A percentile compares a stretch with the other conserved stretches of the same genome.
Conservation (phyloP, 108 stramenopile genomes). For the Cyclostephanos invisitatus region DNA sequence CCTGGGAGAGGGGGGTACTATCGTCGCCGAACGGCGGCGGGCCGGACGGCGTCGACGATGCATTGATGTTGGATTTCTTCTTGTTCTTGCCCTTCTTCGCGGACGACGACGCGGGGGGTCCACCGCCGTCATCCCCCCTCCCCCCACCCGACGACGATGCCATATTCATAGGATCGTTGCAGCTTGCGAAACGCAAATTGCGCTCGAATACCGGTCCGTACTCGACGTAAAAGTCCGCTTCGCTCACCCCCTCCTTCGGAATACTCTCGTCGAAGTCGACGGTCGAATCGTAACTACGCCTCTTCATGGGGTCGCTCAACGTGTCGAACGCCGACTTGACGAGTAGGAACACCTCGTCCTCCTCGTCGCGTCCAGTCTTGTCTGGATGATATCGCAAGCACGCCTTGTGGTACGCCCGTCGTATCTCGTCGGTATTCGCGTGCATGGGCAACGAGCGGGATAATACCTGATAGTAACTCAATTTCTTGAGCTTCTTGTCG, state of each 20-base stretch:
- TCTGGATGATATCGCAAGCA: constrained; percentile 87
- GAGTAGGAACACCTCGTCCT: constrained; percentile 92
- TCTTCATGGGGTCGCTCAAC: constrained; percentile 76
- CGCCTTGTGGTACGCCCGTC: constrained; percentile 82
- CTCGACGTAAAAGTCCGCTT: constrained; percentile 60
- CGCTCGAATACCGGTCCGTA: constrained; percentile 91
- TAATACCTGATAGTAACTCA: constrained; percentile 77
- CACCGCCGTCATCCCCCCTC: constrained; percentile 12
- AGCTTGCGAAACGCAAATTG: constrained; percentile 91
- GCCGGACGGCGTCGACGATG: constrained; percentile 1
- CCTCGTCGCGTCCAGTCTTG: constrained; percentile 85
- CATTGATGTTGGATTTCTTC: constrained; percentile 46
- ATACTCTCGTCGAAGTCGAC: constrained; percentile 95
- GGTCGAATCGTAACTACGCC: constrained; percentile 91
- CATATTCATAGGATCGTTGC: constrained; percentile 43
- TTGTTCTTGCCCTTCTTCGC: constrained; percentile 46
- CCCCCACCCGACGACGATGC: constrained; percentile 19
- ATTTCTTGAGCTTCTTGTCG: constrained; percentile 51
- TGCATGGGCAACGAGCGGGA: constrained; percentile 55
- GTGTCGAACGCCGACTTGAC: constrained; percentile 96
- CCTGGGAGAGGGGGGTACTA: constrained; percentile 80
- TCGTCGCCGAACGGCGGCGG: constrained; percentile 91
- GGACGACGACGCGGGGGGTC: neutral
- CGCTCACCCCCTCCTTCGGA: constrained; percentile 58
- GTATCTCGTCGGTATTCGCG: constrained; percentile 68